These are phyloP conservation scores for Leptographium lundbergii DNA, from an alignment of 2,329 filamentous ascomycete genomes.

Conservation along the genomic window DNA sequence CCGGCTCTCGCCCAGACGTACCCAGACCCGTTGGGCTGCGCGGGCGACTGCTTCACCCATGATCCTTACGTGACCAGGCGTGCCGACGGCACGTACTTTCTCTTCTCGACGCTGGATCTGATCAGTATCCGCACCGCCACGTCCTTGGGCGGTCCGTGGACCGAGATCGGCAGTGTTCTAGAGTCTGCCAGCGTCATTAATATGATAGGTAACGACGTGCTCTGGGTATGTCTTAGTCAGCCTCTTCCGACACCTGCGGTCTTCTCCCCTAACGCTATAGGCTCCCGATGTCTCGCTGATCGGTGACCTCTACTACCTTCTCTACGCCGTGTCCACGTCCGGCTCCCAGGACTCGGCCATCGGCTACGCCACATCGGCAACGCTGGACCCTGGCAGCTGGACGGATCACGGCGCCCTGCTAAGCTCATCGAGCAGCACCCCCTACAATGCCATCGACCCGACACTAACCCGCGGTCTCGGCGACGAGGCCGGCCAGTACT, in stretches of 20 bases:
- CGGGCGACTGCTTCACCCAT: constrained; percentile 23
- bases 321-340: constrained; percentile 48
- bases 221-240: constrained; percentile 16
- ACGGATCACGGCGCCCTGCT: constrained; percentile 47
- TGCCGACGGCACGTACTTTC: constrained; percentile 28
- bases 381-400: constrained; percentile 42
- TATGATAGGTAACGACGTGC: constrained; percentile 25
- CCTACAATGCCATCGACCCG: constrained; percentile 50
- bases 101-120: constrained; percentile 27
- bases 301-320: constrained; percentile 2
- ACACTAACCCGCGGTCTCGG: constrained; percentile 32
- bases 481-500: constrained; percentile 28
- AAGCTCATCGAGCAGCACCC: constrained; percentile 19
- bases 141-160: constrained; percentile 28
- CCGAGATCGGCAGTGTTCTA: constrained; percentile 26
- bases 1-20: constrained; percentile 12
- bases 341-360: constrained; percentile 39
- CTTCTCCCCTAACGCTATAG: constrained; percentile 6
- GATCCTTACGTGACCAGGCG: constrained; percentile 27
- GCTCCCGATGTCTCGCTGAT: constrained; percentile 37
- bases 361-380: constrained; percentile 15
- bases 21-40: constrained; percentile 21
- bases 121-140: constrained; percentile 26
- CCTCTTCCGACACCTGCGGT: too few species aligned
- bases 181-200: constrained; percentile 26